Percentiles rank a stretch among this genome's conserved stretches.
These are phyloP conservation scores for Apophysomyces elegans DNA, from an alignment of 371 early-diverging fungal genomes.

Conservation along the genomic window DNA sequence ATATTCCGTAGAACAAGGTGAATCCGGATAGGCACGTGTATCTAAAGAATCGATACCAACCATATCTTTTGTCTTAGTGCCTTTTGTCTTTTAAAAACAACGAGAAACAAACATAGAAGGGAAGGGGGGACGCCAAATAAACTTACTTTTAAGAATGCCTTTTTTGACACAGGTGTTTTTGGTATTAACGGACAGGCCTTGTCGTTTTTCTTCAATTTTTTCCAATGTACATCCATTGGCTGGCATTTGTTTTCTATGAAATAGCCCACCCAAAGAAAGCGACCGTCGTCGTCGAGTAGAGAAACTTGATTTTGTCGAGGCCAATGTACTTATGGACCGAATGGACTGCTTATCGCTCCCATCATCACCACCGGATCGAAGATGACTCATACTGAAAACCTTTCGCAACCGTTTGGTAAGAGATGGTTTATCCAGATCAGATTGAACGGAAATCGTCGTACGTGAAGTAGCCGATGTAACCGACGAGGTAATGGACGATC, in stretches of 20 bases:
- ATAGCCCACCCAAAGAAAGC: conserved; percentile 40
- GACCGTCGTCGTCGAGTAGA: conserved; percentile 43
- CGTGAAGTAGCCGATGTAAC: conserved; percentile 26
- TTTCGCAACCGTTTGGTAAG: conserved; percentile 51
- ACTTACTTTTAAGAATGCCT: too few relatives aligned
- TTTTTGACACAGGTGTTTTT: neutral
- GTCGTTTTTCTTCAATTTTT: conserved; percentile 25
- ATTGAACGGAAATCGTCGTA: conserved; percentile 29
- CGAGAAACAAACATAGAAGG: neutral
- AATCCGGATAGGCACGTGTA: conserved; percentile 37
- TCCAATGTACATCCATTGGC: conserved; percentile 4
- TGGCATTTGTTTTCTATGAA: conserved; percentile 28
- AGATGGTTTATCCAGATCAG: conserved; percentile 42
- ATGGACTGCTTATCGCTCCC: conserved; percentile 9
- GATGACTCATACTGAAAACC: conserved; percentile 54
- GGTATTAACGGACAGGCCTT: conserved; percentile 35
- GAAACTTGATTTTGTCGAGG: conserved; percentile 17
- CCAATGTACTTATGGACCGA: conserved; percentile 3
- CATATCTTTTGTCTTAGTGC: neutral
- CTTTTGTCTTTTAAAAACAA: conserved; percentile 3
- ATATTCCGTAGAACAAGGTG: conserved; percentile 28
- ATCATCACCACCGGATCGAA: conserved; percentile 16
- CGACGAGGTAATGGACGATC: conserved; percentile 40
- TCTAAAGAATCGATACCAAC: conserved; percentile 36
- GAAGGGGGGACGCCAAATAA: too few relatives aligned